Evolutionary conservation across 495 filamentous ascomycete genomes (phyloP), one percentile per base, ranked within the genome.

Genomic region (Elaphomyces granulatus): DNA sequence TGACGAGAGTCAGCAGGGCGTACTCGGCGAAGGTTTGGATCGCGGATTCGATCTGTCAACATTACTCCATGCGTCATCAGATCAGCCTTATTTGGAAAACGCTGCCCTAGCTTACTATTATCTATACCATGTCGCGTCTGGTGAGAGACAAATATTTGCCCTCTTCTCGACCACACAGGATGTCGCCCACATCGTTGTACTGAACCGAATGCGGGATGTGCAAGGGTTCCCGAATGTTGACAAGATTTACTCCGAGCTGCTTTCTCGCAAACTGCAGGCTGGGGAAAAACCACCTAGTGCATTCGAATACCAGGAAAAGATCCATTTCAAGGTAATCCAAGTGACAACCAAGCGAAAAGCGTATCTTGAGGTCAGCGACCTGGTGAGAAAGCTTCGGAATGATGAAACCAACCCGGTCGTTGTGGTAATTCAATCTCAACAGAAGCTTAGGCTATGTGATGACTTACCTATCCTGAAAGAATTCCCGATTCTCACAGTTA

Each of bases 71-170:
- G 76, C 80, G 1, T 53, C 64, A 3, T 71, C 80, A 15, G 73
- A 80, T 26, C 68, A 67, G 40, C 71, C 78, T 1, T 99, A 99
- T 49, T 71, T 94, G 8, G 52, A 67, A 31, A 65, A 78, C 3
- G 70, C 73, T 4, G 64, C 72, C 8, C 60, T 96, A 51, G 75
- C 75, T 4, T 96, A 88, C 52, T 61, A 94, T 34, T 94, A 87
- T 53, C 59, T 99, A 16, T 96, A 94, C 39, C 90, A 99, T 53
- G 77, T 96, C 49, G 75, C 80, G 40, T 78, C 85, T 20, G 86
- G 88, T 0, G 87, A 95, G 31, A 70, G 83, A 31, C 87, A 99
- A 52, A 77, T 96, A 42, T 95, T 94, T 66, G 87, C 81, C 3
- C 51, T 96, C 0, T 94, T 96, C 59, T 96, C 92, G 2, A 87